phyloP scores from a whole-genome alignment of 208 protist genomes.

The Spongospora subterranea region DNA sequence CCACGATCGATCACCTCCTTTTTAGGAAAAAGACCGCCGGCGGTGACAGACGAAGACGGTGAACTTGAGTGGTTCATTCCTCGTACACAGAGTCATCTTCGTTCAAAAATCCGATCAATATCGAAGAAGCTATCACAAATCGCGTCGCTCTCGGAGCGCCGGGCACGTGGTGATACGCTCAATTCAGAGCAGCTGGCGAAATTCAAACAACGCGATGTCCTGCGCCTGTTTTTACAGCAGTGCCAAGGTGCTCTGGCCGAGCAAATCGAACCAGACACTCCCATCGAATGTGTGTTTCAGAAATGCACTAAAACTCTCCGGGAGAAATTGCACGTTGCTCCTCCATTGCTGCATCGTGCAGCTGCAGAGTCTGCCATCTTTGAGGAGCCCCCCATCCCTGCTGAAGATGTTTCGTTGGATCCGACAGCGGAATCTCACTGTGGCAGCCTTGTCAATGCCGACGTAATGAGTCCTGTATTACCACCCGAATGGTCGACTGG shows the following conservation, averaged over 20 bases:
- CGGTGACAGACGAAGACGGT: neutral
- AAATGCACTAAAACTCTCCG: no score
- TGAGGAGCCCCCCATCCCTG: no score
- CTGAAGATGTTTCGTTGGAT: no score
- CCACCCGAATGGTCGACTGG: no score
- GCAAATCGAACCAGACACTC: neutral
- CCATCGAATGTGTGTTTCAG: neutral
- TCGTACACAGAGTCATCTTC: neutral
- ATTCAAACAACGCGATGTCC: neutral
- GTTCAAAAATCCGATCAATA: neutral
- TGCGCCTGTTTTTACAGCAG: conserved; percentile 31
- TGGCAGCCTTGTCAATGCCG: no score
- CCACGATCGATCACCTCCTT: neutral
- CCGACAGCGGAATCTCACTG: no score
- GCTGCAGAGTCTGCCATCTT: no score
- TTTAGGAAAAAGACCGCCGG: neutral
- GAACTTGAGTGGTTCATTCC: conserved; percentile 44
- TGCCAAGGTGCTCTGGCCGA: conserved; percentile 8
- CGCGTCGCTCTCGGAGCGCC: neutral
- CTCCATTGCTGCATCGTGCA: no score
- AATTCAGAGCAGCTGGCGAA: neutral
- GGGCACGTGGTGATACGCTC: neutral
- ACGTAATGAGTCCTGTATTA: no score
- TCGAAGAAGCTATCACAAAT: conserved; percentile 52
- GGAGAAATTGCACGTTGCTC: no score